A percentile compares a stretch with the other conserved stretches of the same genome.
Conservation (phyloP, 2,329 filamentous ascomycete species). For the Colletotrichum spaethianum region DNA sequence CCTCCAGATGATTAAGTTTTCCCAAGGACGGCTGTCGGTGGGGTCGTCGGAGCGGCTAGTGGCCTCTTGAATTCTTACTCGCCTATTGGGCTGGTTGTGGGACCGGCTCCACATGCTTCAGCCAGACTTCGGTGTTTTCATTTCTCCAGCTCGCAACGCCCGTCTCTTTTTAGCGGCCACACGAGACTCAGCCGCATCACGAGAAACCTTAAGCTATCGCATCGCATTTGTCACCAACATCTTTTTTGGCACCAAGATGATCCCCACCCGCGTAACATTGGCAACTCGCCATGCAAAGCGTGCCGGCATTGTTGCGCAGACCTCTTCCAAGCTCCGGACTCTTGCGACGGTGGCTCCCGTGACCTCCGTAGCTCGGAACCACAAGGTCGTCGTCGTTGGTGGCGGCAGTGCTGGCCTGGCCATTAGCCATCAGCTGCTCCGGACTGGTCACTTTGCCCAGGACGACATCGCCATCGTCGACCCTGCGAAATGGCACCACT, state of each 20-base stretch:
- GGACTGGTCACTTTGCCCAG: constrained; percentile 66
- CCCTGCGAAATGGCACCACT: constrained; percentile 74
- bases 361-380: constrained; percentile 47
- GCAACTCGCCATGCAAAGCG: constrained; percentile 40
- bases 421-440: constrained; percentile 77
- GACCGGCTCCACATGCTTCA: neutral
- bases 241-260: constrained; percentile 39
- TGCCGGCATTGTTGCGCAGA: constrained; percentile 6
- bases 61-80: neutral
- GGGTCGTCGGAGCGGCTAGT: constrained; percentile 8
- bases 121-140: neutral
- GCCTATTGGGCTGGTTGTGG: neutral
- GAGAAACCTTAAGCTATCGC: neutral
- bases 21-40: constrained; percentile 3
- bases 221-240: neutral
- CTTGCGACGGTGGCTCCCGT: constrained; percentile 43
- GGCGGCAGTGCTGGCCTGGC: constrained; percentile 76
- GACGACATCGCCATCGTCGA: constrained; percentile 77
- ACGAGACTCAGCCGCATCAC: neutral
- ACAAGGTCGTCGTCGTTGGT: constrained; percentile 78
- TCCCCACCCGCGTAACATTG: constrained; percentile 38
- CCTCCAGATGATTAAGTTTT: neutral
- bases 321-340: constrained; percentile 12
- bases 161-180: neutral
- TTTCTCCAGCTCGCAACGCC: neutral